A percentile compares a stretch with the other conserved stretches of the same genome.
Conservation (phyloP, 768 basidiomycete genomes). For the Pulveroboletus ravenelii region DNA sequence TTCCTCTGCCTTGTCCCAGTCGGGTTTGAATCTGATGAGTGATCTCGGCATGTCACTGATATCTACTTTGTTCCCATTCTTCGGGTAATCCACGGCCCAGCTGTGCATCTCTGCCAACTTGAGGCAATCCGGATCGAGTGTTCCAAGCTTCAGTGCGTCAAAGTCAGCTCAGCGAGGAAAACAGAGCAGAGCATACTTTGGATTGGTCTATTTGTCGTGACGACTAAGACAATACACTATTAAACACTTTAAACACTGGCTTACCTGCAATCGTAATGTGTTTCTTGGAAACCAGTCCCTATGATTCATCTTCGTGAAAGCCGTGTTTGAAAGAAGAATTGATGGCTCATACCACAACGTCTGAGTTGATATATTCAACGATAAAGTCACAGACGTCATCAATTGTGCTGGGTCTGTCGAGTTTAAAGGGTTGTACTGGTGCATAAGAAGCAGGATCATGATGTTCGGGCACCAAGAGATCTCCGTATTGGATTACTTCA, state of each 20-base stretch:
- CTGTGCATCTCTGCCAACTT: conserved; percentile 53
- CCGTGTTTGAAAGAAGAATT: background rate
- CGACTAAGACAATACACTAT: background rate
- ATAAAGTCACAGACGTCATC: conserved; percentile 77
- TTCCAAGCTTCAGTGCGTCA: conserved; percentile 45
- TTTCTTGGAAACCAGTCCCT: conserved; percentile 68
- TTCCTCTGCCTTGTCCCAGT: conserved; percentile 69
- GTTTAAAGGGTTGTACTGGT: conserved; percentile 31
- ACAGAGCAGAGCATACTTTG: conserved; percentile 36
- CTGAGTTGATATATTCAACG: conserved; percentile 79
- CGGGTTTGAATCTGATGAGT: conserved; percentile 67
- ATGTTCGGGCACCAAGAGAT: conserved; percentile 50
- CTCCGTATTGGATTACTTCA: conserved; percentile 51
- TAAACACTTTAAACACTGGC: conserved; percentile 13
- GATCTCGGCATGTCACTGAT: conserved; percentile 47
- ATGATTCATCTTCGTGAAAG: conserved; percentile 1
- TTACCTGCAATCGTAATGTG: conserved; percentile 68
- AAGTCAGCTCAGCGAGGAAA: conserved; percentile 1
- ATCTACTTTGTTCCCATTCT: conserved; percentile 65
- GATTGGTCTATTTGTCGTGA: conserved; percentile 59
- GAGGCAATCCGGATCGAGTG: conserved; percentile 52
- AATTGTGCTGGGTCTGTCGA: conserved; percentile 49
- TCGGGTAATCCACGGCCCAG: conserved; percentile 76
- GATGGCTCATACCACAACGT: conserved; percentile 55
- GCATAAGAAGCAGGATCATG: conserved; percentile 51